Percentiles rank a stretch among this genome's conserved stretches.
These are phyloP conservation scores for Euphrasia arctica DNA, from an alignment of 305 asterid genomes.

Conservation along the genomic window DNA sequence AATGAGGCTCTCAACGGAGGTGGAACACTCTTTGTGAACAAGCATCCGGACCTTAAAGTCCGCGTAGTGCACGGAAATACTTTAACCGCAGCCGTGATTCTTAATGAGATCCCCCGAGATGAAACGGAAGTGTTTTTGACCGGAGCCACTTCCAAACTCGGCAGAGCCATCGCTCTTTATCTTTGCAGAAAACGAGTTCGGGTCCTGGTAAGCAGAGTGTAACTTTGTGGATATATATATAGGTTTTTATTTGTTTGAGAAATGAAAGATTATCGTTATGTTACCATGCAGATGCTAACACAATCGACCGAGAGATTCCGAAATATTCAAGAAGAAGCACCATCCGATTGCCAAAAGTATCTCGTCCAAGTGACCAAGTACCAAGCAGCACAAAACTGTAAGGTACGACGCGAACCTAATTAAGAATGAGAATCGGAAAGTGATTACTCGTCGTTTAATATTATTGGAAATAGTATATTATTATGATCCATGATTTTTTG, in stretches of 20 bases:
- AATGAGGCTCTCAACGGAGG: constrained; percentile 94
- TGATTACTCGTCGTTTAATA: not conserved
- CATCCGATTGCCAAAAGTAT: constrained; percentile 50
- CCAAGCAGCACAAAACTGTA: constrained; percentile 81
- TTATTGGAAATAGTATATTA: not conserved
- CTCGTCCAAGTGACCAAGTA: constrained; percentile 87
- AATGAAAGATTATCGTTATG: too few relatives aligned
- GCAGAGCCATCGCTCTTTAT: constrained; percentile 89
- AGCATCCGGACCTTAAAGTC: constrained; percentile 69
- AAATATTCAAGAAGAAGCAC: constrained; percentile 76
- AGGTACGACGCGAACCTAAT: too few relatives aligned
- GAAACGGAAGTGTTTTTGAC: constrained; percentile 71
- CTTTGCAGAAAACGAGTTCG: constrained; percentile 61
- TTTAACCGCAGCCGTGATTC: constrained; percentile 88
- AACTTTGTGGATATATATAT: too few relatives aligned
- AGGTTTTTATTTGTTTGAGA: too few relatives aligned
- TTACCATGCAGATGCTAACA: constrained; percentile 70
- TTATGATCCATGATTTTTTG: not conserved
- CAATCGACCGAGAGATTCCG: constrained; percentile 67
- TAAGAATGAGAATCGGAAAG: not conserved
- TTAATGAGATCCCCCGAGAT: constrained; percentile 57
- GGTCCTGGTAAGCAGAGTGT: constrained; percentile 54
- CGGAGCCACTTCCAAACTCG: constrained; percentile 96
- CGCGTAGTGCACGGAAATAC: constrained; percentile 95
- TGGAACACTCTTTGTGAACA: constrained; percentile 72